A percentile compares a stretch with the other conserved stretches of the same genome.
These are phyloP conservation scores for Trametes cingulata DNA, from an alignment of 768 basidiomycete genomes.

Conservation along the genomic window DNA sequence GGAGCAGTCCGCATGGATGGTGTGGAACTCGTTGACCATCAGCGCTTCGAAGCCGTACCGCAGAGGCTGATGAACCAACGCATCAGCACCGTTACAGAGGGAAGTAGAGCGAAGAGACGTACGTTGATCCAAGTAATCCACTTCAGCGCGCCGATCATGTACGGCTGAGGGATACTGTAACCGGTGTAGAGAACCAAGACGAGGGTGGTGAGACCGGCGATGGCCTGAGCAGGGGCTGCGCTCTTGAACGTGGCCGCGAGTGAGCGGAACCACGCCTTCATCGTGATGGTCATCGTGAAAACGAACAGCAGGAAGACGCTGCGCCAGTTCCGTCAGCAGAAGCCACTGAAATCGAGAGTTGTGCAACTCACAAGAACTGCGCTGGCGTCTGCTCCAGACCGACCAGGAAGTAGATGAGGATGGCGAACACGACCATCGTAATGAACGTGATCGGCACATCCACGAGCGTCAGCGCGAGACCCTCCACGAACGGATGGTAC, in stretches of 20 bases:
- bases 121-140: conserved; percentile 71
- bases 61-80: conserved; percentile 46
- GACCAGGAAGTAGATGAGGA: conserved; percentile 64
- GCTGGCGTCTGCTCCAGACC: conserved; percentile 52
- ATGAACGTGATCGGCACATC: conserved; percentile 58
- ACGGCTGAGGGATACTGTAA: conserved; percentile 58
- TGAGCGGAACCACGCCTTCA: conserved; percentile 77
- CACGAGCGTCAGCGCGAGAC: conserved; percentile 58
- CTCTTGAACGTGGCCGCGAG: conserved; percentile 60
- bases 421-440: conserved; percentile 44
- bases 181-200: conserved; percentile 59
- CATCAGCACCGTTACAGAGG: not conserved
- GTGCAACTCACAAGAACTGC: conserved; percentile 69
- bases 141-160: conserved; percentile 67
- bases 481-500: conserved; percentile 59
- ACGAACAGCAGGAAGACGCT: conserved; percentile 63
- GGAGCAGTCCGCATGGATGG: conserved; percentile 60
- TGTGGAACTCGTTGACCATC: conserved; percentile 81
- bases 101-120: conserved; percentile 18
- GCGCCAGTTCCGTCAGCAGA: conserved; percentile 6
- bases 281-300: conserved; percentile 57
- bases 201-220: conserved; percentile 54
- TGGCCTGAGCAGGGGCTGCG: conserved; percentile 61
- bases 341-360: too few species aligned
- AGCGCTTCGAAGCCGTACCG: conserved; percentile 75